These are phyloP conservation scores for Podospora conica DNA, from an alignment of 495 filamentous ascomycete species.

Conservation along the genomic window DNA sequence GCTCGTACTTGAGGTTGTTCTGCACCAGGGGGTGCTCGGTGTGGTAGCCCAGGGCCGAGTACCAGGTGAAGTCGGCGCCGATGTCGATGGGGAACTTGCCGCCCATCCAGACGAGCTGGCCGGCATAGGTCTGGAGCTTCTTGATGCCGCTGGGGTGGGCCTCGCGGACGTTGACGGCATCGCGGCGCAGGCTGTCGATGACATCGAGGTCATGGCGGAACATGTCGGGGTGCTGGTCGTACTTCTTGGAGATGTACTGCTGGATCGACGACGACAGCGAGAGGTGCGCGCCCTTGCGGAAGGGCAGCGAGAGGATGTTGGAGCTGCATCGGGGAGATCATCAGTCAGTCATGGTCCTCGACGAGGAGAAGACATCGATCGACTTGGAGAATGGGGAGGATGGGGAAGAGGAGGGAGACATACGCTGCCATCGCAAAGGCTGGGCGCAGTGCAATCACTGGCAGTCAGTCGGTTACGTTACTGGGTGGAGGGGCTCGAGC, in stretches of 20 bases:
- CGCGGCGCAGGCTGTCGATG: conserved; percentile 73
- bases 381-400: too few species aligned
- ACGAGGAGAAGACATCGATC: too few species aligned
- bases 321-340: conserved; percentile 8
- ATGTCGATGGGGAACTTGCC: conserved; percentile 98
- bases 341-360: too few species aligned
- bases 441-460: not conserved
- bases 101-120: conserved; percentile 87
- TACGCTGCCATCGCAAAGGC: not conserved
- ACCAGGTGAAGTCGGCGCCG: conserved; percentile 93
- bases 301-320: conserved; percentile 62
- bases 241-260: conserved; percentile 96
- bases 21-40: conserved; percentile 71
- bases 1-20: conserved; percentile 92
- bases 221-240: conserved; percentile 99
- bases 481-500: too few species aligned
- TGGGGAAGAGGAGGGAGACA: not conserved
- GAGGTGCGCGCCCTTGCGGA: conserved; percentile 74
- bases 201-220: conserved; percentile 82
- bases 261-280: conserved; percentile 77
- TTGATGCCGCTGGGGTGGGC: conserved; percentile 83
- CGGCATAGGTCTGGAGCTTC: conserved; percentile 83
- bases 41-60: conserved; percentile 87
- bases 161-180: conserved; percentile 81
- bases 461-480: too few species aligned